Percentiles rank a stretch among this genome's conserved stretches.
These are phyloP conservation scores for Malassezia caprae DNA, from an alignment of 1,284 basidiomycete species.

Conservation along the genomic window DNA sequence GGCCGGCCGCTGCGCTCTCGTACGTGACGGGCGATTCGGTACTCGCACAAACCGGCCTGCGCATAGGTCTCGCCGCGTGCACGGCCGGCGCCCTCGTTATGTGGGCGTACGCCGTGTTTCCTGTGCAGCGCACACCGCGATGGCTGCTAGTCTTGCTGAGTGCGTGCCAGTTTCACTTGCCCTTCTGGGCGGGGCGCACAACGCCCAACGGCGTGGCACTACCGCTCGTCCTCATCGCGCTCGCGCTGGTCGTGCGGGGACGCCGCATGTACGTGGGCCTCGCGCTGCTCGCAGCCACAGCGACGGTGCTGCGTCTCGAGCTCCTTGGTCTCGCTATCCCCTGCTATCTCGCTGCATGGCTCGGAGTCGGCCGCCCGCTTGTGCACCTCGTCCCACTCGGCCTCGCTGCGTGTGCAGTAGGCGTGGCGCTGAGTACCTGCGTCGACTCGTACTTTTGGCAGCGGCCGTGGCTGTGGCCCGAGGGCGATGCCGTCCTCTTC, in stretches of 20 bases:
- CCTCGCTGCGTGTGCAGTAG: conserved; percentile 7
- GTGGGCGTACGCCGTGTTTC: conserved; percentile 48
- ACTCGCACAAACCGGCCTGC: conserved; percentile 59
- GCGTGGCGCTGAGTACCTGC: conserved; percentile 34
- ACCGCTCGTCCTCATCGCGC: conserved; percentile 60
- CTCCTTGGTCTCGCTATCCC: conserved; percentile 51
- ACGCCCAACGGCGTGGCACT: conserved; percentile 89
- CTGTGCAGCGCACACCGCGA: background rate
- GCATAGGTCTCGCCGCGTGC: conserved; percentile 62
- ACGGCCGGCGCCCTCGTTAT: conserved; percentile 62
- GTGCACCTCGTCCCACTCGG: conserved; percentile 14
- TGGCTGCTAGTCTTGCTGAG: conserved; percentile 57
- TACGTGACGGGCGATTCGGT: conserved; percentile 52
- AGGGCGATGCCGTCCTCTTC: conserved; percentile 68
- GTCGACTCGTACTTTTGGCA: conserved; percentile 85
- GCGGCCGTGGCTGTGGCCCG: conserved; percentile 63
- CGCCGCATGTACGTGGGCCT: conserved; percentile 36
- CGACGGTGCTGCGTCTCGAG: conserved; percentile 72
- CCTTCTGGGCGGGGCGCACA: conserved; percentile 85
- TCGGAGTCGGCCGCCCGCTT: conserved; percentile 13
- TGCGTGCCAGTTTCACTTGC: conserved; percentile 75
- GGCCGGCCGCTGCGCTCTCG: conserved; percentile 43
- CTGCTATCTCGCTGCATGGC: conserved; percentile 23
- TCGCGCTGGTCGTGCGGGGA: conserved; percentile 54
- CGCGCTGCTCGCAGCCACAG: conserved; percentile 57